Conservation (phyloP, 495 filamentous ascomycete species). For the Cudoniella acicularis region DNA sequence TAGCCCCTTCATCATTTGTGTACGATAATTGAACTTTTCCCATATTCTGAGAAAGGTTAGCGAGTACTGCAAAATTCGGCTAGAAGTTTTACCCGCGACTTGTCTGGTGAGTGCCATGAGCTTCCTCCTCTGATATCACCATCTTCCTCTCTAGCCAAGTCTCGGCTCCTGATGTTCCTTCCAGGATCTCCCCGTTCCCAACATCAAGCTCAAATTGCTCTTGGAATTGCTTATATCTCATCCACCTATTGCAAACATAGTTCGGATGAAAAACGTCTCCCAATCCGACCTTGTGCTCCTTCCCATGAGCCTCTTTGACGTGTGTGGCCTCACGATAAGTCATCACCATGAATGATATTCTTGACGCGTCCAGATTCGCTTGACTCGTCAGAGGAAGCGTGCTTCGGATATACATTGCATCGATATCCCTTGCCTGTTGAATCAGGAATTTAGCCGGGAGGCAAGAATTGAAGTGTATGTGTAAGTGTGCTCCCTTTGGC, state of each 20-base stretch:
- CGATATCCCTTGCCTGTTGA: constrained; percentile 44
- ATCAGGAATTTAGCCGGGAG: constrained; percentile 45
- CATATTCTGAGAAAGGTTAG: constrained; percentile 39
- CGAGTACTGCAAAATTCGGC: background rate
- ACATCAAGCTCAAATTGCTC: constrained; percentile 12
- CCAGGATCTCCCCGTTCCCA: constrained; percentile 5
- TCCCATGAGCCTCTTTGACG: constrained; percentile 7
- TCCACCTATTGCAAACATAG: constrained; percentile 22
- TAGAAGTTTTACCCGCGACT: constrained; percentile 31
- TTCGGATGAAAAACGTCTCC: constrained; percentile 13
- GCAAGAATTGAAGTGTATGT: constrained; percentile 56
- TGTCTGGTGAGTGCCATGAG: constrained; percentile 36
- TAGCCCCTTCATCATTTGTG: constrained; percentile 58
- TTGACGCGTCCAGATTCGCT: constrained; percentile 35
- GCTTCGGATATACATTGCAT: constrained; percentile 50
- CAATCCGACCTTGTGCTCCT: constrained; percentile 2
- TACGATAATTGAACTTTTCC: constrained; percentile 51
- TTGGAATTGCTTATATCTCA: constrained; percentile 24
- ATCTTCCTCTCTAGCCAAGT: constrained; percentile 46
- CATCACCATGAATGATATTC: constrained; percentile 48
- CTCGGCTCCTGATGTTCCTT: constrained; percentile 14
- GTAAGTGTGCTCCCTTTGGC: constrained; percentile 53
- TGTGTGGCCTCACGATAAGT: constrained; percentile 22
- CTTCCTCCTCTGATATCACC: constrained; percentile 45
- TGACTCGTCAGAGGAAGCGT: constrained; percentile 28